Conservation (phyloP, 169 alveolate species). For the Plasmodium vivax region DNA sequence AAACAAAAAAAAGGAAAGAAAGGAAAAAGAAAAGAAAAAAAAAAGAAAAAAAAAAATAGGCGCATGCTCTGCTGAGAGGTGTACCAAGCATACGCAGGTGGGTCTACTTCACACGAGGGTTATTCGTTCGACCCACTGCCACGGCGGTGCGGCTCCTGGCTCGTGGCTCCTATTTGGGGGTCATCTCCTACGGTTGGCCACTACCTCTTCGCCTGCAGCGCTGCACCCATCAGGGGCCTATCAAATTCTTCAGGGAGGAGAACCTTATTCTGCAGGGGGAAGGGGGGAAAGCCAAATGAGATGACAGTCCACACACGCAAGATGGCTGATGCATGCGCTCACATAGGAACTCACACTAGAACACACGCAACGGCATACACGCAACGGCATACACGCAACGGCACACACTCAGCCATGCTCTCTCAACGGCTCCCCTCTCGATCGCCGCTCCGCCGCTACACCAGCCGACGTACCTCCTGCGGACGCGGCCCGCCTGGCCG, state of each 20-base stretch:
- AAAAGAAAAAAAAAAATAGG: background rate
- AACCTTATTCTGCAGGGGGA: constrained; percentile 52
- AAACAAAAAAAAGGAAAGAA: background rate
- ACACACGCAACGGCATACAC: too few relatives aligned
- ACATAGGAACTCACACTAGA: too few relatives aligned
- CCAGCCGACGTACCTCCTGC: constrained; percentile 66
- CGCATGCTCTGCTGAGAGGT: background rate
- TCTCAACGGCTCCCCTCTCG: background rate
- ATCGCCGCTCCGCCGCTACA: background rate
- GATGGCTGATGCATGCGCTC: background rate
- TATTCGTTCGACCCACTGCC: background rate
- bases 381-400: too few relatives aligned
- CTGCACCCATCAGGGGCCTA: constrained; percentile 23
- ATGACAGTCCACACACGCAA: background rate
- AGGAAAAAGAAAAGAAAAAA: background rate
- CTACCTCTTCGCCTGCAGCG: background rate
- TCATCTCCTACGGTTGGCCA: background rate
- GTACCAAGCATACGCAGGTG: background rate
- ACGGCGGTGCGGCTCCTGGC: background rate
- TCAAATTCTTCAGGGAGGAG: constrained; percentile 55
- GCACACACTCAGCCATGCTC: background rate
- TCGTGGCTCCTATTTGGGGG: background rate
- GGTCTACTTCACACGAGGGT: background rate
- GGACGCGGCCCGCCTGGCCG: constrained; percentile 34
- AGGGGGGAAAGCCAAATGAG: background rate